A percentile compares a stretch with the other conserved stretches of the same genome.
Conservation (phyloP, 306 rosid genomes). For the Mimosa bimucronata region DNA sequence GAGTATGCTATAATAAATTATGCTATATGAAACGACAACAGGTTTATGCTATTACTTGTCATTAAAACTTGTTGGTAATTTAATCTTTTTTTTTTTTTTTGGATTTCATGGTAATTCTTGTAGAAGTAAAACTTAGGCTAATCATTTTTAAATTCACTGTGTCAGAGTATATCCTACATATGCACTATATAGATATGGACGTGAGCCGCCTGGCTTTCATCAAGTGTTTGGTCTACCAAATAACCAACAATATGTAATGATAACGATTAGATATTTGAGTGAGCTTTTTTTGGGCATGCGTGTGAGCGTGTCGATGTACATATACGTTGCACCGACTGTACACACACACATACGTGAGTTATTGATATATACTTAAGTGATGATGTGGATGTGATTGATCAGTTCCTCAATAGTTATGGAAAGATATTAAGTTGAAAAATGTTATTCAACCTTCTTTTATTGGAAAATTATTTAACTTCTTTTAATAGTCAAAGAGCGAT, state of each 20-base stretch:
- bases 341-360: no score
- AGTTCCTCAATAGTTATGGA: not conserved
- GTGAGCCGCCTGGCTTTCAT: not conserved
- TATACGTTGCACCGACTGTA: not conserved
- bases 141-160: constrained; percentile 14
- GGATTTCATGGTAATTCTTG: no score
- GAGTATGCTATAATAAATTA: no score
- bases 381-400: not conserved
- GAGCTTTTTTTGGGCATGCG: not conserved
- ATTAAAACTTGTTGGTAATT: no score
- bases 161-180: not conserved
- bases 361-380: not conserved
- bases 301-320: not conserved
- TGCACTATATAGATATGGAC: not conserved
- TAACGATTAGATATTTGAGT: constrained; percentile 4
- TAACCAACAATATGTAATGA: not conserved
- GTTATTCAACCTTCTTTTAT: not conserved
- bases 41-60: no score
- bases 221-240: not conserved
- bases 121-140: not conserved
- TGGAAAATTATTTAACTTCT: not conserved
- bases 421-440: not conserved
- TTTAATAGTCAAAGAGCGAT: not conserved
- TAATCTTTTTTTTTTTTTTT: no score
- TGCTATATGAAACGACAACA: no score